phyloP scores from a whole-genome alignment of 192 early-diverging fungal genomes.

The Phlyctochytrium planicorne region DNA sequence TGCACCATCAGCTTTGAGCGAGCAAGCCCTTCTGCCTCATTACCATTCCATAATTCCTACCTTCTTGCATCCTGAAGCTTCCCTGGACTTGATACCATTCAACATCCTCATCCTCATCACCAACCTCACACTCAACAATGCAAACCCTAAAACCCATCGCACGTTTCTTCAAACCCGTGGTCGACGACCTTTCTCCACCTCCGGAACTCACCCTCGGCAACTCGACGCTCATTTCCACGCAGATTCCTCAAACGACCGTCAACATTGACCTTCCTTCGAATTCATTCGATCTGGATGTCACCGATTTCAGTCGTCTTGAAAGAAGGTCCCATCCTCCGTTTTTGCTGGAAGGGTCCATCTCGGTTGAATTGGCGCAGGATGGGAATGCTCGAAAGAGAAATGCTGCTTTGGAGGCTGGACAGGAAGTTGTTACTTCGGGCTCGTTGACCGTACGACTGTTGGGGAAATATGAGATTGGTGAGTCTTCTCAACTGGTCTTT shows the following conservation, averaged over 20 bases:
- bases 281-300: slow-evolving; percentile 1
- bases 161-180: background rate
- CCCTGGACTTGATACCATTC: too few relatives aligned
- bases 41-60: too few relatives aligned
- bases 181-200: too few relatives aligned
- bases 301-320: background rate
- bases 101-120: too few relatives aligned
- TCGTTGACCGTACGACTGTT: slow-evolving; percentile 9
- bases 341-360: background rate
- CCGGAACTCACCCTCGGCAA: background rate
- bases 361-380: background rate
- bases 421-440: slow-evolving; percentile 19
- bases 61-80: too few relatives aligned
- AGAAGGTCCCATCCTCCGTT: background rate
- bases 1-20: too few relatives aligned
- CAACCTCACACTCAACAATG: background rate
- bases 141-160: background rate
- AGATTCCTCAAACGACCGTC: too few relatives aligned
- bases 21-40: too few relatives aligned
- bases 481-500: background rate
- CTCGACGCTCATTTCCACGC: background rate
- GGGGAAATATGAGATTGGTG: slow-evolving; percentile 8
- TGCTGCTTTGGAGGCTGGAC: too few relatives aligned
- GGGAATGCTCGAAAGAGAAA: too few relatives aligned
- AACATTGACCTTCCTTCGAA: background rate